These are phyloP conservation scores for Arachnomyces sp. DNA, from an alignment of 2,329 filamentous ascomycete genomes.

Conservation along the genomic window DNA sequence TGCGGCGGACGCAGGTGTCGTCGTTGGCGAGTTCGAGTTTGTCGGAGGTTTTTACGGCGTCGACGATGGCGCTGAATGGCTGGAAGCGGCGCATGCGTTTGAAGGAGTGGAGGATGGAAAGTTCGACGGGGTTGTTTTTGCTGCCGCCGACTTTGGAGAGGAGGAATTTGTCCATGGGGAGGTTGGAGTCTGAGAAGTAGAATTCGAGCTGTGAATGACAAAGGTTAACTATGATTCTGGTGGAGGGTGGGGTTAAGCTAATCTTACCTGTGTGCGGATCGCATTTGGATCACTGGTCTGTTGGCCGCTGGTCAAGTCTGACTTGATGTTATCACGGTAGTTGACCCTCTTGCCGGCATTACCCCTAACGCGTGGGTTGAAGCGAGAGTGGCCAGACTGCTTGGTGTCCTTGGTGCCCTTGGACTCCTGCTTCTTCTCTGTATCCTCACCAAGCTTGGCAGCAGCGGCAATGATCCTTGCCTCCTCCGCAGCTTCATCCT, in stretches of 20 bases:
- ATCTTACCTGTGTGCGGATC: conserved; percentile 71
- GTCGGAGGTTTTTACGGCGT: conserved; percentile 69
- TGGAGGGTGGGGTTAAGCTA: conserved; percentile 1
- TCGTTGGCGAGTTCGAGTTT: conserved; percentile 65
- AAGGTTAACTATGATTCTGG: conserved; percentile 8
- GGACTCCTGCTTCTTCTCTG: conserved; percentile 7
- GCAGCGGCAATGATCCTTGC: conserved; percentile 15
- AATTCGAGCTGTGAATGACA: conserved; percentile 66
- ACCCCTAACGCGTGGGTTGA: conserved; percentile 19
- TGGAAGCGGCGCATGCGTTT: conserved; percentile 95
- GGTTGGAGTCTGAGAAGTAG: conserved; percentile 88
- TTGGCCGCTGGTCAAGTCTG: conserved; percentile 57
- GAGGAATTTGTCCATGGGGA: conserved; percentile 81
- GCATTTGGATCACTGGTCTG: conserved; percentile 68
- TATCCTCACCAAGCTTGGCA: conserved; percentile 14
- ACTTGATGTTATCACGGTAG: conserved; percentile 55
- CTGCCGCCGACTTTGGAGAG: conserved; percentile 68
- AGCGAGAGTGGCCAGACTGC: conserved; percentile 5
- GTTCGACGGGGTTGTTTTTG: conserved; percentile 60
- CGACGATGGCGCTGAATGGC: conserved; percentile 73
- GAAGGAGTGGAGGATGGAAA: conserved; percentile 74
- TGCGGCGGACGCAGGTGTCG: conserved; percentile 67
- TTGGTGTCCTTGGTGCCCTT: conserved; percentile 10
- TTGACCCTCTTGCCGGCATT: conserved; percentile 18
- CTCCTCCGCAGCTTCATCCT: conserved; percentile 30